A percentile compares a stretch with the other conserved stretches of the same genome.
These are phyloP conservation scores for Ascoidea asiatica DNA, from an alignment of 805 yeast species.

Conservation along the genomic window DNA sequence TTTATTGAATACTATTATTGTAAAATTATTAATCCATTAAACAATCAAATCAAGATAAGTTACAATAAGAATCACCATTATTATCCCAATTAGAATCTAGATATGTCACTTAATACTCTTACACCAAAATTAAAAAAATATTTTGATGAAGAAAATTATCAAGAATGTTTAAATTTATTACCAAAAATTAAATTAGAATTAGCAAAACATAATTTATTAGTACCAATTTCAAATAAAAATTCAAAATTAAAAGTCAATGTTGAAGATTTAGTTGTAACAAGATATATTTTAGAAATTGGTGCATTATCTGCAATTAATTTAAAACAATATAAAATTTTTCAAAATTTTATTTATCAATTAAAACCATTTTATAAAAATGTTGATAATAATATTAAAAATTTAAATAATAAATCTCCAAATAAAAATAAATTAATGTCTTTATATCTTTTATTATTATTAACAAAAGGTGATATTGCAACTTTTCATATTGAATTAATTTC, in stretches of 20 bases:
- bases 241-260: constrained; percentile 22
- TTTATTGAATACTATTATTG: too few relatives aligned
- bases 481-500: constrained; percentile 70
- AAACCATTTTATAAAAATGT: constrained; percentile 60
- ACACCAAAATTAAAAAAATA: constrained; percentile 56
- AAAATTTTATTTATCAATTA: constrained; percentile 59
- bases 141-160: constrained; percentile 50
- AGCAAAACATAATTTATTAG: constrained; percentile 61
- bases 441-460: constrained; percentile 59
- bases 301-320: constrained; percentile 65
- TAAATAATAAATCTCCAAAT: constrained; percentile 37
- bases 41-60: too few relatives aligned
- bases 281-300: constrained; percentile 79
- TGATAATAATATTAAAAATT: constrained; percentile 15
- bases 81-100: too few relatives aligned
- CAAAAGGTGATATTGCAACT: constrained; percentile 73
- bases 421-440: constrained; percentile 64
- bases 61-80: too few relatives aligned
- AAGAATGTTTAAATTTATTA: constrained; percentile 43
- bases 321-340: constrained; percentile 49
- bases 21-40: too few relatives aligned
- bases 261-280: constrained; percentile 47
- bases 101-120: constrained; percentile 43
- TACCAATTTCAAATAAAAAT: constrained; percentile 36
- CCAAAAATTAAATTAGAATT: constrained; percentile 68